Conservation (phyloP, 192 early-diverging fungal species). For the Backusella tuberculispora region DNA sequence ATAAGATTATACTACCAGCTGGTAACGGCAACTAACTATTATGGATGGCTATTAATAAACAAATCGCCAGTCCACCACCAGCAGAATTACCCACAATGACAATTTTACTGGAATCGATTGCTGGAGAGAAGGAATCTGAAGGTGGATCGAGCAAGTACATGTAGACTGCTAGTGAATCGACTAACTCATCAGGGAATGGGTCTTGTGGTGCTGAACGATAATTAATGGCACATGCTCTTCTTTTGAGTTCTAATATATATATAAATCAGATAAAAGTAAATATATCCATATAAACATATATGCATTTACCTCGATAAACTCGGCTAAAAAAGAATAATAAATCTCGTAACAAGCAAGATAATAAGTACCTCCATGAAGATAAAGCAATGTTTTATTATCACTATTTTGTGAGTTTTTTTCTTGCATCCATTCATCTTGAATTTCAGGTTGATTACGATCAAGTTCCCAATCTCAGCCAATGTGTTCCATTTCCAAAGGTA, state of each 20-base stretch:
- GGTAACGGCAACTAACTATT: constrained; percentile 58
- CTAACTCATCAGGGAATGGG: constrained; percentile 79
- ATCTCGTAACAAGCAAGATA: constrained; percentile 40
- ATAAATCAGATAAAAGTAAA: not conserved
- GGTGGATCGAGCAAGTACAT: constrained; percentile 61
- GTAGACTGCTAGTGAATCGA: constrained; percentile 82
- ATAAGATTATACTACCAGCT: constrained; percentile 56
- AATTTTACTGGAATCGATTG: constrained; percentile 58
- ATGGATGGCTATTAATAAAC: constrained; percentile 57
- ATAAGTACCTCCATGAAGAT: constrained; percentile 81
- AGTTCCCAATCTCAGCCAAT: constrained; percentile 54
- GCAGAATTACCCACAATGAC: constrained; percentile 72
- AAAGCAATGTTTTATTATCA: constrained; percentile 61
- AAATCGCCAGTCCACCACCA: constrained; percentile 63
- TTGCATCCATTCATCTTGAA: constrained; percentile 51
- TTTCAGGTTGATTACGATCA: constrained; percentile 23
- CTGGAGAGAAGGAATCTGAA: not conserved
- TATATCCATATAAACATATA: not conserved
- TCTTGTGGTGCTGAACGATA: constrained; percentile 83
- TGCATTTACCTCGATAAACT: constrained; percentile 49
- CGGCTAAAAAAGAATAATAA: constrained; percentile 45
- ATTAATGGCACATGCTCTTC: constrained; percentile 45
- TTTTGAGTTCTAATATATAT: constrained; percentile 21
- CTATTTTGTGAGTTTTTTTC: constrained; percentile 21
- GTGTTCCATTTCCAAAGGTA: constrained; percentile 24